A percentile compares a stretch with the other conserved stretches of the same genome.
phyloP scores from a whole-genome alignment of 164 flowering plant species.

The Houttuynia cordata region DNA sequence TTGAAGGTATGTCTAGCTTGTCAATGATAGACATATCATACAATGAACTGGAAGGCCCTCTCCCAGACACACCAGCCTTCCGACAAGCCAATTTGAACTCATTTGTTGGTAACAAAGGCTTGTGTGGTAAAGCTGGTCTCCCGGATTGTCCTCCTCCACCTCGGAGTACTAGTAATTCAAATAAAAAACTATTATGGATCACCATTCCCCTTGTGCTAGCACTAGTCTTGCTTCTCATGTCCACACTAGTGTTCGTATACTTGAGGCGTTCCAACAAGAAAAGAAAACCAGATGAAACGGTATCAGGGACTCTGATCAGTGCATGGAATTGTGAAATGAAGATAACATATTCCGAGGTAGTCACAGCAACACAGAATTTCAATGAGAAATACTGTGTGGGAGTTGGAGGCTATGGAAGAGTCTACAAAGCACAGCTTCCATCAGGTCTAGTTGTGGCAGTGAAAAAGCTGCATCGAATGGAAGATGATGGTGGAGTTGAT shows the following conservation, averaged over 20 bases:
- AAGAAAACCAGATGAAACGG: neutral
- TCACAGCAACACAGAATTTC: conserved; percentile 43
- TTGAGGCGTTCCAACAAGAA: neutral
- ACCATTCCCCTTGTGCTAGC: neutral
- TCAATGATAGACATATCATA: conserved; percentile 14
- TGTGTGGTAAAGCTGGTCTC: conserved; percentile 34
- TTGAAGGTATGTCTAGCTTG: conserved; percentile 11
- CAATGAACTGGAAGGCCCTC: conserved; percentile 15
- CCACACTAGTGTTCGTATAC: neutral
- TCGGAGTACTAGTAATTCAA: too few relatives aligned
- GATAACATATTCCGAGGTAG: conserved; percentile 34
- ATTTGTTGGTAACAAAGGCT: conserved; percentile 15
- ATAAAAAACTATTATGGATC: neutral
- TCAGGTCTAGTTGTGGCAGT: conserved; percentile 46
- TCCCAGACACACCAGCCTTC: conserved; percentile 9
- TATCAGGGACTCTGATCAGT: neutral
- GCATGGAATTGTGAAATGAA: conserved; percentile 47
- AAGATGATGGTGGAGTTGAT: conserved; percentile 8
- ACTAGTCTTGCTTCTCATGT: neutral
- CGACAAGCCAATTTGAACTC: neutral
- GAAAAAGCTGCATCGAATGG: conserved; percentile 29
- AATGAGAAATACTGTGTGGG: conserved; percentile 39
- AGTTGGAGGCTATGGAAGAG: conserved; percentile 52
- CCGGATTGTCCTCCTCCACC: conserved; percentile 6
- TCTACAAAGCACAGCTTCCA: conserved; percentile 35